Percentiles rank a stretch among this genome's conserved stretches.
Conservation (phyloP, 208 protist genomes). For the Angomonas deanei region DNA sequence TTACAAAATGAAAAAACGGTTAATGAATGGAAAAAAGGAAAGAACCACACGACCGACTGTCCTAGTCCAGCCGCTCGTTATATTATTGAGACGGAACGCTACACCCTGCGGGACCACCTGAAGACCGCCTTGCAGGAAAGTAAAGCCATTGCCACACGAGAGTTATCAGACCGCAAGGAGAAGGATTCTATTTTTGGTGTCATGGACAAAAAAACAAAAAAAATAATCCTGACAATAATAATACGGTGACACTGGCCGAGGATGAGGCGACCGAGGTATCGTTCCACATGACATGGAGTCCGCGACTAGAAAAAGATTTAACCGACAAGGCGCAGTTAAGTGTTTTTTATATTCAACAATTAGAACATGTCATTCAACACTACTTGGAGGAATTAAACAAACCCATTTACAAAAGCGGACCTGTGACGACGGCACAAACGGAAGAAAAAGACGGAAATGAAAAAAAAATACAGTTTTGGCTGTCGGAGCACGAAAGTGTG, state of each 20-base stretch:
- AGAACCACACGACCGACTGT: neutral
- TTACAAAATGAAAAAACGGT: neutral
- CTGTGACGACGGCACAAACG: neutral
- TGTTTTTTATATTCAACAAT: slow-evolving; percentile 53
- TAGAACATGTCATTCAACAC: slow-evolving; percentile 42
- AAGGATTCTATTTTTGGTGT: too few species aligned
- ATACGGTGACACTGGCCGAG: neutral
- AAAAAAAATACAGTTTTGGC: slow-evolving; percentile 41
- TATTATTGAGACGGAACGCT: slow-evolving; percentile 55
- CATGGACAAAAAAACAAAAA: neutral
- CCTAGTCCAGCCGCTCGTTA: slow-evolving; percentile 25
- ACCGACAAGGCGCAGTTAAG: slow-evolving; percentile 63
- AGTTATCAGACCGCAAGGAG: too few species aligned
- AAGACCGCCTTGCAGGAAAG: slow-evolving; percentile 27
- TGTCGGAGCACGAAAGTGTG: slow-evolving; percentile 37
- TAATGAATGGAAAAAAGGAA: neutral
- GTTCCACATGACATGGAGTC: slow-evolving; percentile 32
- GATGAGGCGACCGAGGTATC: slow-evolving; percentile 34
- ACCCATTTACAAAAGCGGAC: neutral
- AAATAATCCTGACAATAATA: neutral
- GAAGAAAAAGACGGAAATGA: neutral
- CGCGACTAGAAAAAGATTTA: slow-evolving; percentile 43
- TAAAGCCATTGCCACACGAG: slow-evolving; percentile 2
- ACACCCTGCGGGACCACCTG: slow-evolving; percentile 37
- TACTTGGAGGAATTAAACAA: slow-evolving; percentile 37